Evolutionary conservation across 1,284 basidiomycete species (phyloP).

Genomic region (Ganoderma lingzhi): DNA sequence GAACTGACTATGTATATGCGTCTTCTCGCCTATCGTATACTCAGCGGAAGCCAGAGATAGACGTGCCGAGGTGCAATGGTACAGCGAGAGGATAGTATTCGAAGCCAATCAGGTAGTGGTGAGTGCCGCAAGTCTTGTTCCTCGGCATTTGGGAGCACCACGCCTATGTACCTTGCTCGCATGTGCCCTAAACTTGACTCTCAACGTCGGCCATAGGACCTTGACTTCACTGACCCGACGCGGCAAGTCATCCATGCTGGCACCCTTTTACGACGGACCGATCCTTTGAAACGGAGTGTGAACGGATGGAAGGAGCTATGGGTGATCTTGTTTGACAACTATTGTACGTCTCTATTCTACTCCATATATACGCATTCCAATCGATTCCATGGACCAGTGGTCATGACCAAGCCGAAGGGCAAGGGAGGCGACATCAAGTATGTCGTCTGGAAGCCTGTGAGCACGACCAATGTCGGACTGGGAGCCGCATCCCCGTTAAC

Average conservation of each 20-base stretch:
- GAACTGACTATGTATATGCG: neutral
- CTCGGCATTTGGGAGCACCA: neutral
- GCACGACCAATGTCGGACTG: conserved; percentile 32
- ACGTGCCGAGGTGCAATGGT: conserved; percentile 22
- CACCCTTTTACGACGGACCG: conserved; percentile 26
- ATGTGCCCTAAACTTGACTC: neutral
- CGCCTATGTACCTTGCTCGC: too few relatives aligned
- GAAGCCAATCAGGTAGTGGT: conserved; percentile 21
- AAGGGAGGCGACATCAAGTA: conserved; percentile 77
- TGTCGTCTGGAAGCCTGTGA: conserved; percentile 80
- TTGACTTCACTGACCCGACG: conserved; percentile 21
- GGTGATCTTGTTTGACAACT: conserved; percentile 93
- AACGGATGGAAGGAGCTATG: conserved; percentile 85
- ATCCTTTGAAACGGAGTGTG: conserved; percentile 63
- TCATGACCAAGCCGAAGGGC: conserved; percentile 86
- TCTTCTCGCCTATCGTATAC: neutral
- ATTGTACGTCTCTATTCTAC: conserved; percentile 61
- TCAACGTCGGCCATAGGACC: conserved; percentile 17
- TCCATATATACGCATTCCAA: neutral
- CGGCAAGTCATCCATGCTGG: conserved; percentile 30
- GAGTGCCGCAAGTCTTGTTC: conserved; percentile 4
- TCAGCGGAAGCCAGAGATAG: conserved; percentile 2
- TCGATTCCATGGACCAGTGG: conserved; percentile 58
- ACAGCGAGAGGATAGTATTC: conserved; percentile 24
- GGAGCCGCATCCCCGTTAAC: neutral